These are phyloP conservation scores for Volvox carteri DNA, from an alignment of 163 green algal genomes.

Conservation along the genomic window DNA sequence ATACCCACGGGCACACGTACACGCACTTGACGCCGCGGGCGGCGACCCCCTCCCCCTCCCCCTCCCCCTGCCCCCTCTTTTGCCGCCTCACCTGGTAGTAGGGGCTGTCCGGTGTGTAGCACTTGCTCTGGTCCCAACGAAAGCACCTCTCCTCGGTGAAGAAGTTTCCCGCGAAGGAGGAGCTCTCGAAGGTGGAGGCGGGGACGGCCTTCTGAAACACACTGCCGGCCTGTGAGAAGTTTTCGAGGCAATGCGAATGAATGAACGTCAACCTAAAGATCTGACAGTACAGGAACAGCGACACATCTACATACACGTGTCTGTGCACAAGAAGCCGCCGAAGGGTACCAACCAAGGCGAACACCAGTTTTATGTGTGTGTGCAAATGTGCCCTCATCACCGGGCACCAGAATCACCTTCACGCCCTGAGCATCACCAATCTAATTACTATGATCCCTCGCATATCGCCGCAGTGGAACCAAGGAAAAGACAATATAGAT, in stretches of 20 bases:
- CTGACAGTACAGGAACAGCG: too few relatives aligned
- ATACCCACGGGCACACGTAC: too few relatives aligned
- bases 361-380: too few relatives aligned
- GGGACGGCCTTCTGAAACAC: slow-evolving; percentile 6
- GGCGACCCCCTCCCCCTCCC: too few relatives aligned
- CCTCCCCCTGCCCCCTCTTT: neutral
- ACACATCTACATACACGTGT: too few relatives aligned
- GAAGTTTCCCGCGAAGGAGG: neutral
- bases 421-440: too few relatives aligned
- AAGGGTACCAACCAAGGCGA: too few relatives aligned
- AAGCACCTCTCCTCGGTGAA: slow-evolving; percentile 36
- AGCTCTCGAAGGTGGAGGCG: slow-evolving; percentile 31
- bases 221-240: neutral
- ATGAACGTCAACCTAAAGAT: too few relatives aligned
- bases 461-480: neutral
- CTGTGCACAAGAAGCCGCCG: too few relatives aligned
- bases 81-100: slow-evolving; percentile 59
- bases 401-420: too few relatives aligned
- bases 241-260: neutral
- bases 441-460: neutral
- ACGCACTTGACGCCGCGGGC: too few relatives aligned
- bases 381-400: too few relatives aligned
- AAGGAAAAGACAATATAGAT: neutral
- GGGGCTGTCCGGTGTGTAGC: slow-evolving; percentile 37
- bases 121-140: slow-evolving; percentile 47